These are phyloP conservation scores for Hypholoma fasciculare DNA, from an alignment of 768 basidiomycete genomes.

Conservation along the genomic window DNA sequence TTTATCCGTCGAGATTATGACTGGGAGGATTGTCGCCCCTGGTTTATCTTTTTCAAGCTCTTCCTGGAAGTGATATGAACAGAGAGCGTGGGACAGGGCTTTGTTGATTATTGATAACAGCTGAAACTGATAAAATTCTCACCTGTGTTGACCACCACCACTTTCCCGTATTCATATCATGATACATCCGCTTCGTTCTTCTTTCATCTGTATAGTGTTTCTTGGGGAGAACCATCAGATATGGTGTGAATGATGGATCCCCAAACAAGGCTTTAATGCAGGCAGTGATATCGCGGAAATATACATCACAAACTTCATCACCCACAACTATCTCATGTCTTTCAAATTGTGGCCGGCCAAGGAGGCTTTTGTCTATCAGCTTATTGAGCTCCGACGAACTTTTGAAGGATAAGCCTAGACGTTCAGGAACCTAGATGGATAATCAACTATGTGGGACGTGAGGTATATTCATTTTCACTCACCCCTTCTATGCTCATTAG, in stretches of 20 bases:
- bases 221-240: slow-evolving; percentile 23
- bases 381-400: background rate
- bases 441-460: background rate
- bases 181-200: background rate
- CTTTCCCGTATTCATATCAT: background rate
- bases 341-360: background rate
- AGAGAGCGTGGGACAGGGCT: background rate
- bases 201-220: slow-evolving; percentile 19
- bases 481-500: slow-evolving; percentile 25
- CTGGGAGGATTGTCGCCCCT: background rate
- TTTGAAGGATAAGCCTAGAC: background rate
- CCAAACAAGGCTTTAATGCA: slow-evolving; percentile 26
- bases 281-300: slow-evolving; percentile 24
- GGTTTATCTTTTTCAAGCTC: background rate
- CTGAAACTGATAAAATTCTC: background rate
- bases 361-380: background rate
- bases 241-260: slow-evolving; percentile 24
- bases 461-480: background rate
- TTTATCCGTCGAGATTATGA: background rate
- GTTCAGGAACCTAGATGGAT: background rate
- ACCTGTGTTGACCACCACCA: background rate
- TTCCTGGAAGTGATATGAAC: background rate
- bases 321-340: slow-evolving; percentile 18
- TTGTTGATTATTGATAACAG: background rate
- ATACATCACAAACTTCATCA: slow-evolving; percentile 13